These are phyloP conservation scores for Arthroderma sp. DNA, from an alignment of 2,329 filamentous ascomycete species.

Conservation along the genomic window DNA sequence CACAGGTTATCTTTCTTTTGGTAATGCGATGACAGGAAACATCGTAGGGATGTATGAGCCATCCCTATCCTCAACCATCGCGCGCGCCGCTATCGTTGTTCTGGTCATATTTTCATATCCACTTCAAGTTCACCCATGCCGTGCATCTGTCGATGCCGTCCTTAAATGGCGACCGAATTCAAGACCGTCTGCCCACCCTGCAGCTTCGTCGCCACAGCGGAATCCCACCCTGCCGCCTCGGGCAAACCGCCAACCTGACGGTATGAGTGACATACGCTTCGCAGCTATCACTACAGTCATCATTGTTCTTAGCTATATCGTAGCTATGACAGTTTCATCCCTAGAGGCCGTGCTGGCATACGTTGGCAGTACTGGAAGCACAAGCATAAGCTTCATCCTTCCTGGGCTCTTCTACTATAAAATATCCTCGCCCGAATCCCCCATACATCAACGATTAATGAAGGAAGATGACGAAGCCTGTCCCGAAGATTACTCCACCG, in stretches of 20 bases:
- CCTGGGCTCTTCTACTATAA: slow-evolving; percentile 98
- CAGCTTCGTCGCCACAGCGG: slow-evolving; percentile 31
- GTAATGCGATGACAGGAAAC: slow-evolving; percentile 76
- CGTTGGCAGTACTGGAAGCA: slow-evolving; percentile 86
- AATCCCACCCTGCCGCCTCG: slow-evolving; percentile 28
- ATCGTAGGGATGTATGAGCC: slow-evolving; percentile 83
- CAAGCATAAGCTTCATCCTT: slow-evolving; percentile 91
- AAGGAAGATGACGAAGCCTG: slow-evolving; percentile 76
- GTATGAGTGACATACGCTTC: slow-evolving; percentile 79
- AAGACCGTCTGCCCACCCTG: slow-evolving; percentile 20
- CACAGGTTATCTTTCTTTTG: slow-evolving; percentile 91
- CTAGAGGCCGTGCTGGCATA: slow-evolving; percentile 88
- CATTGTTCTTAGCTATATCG: slow-evolving; percentile 70
- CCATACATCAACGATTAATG: slow-evolving; percentile 69
- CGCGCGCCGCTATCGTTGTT: slow-evolving; percentile 86
- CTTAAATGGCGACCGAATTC: slow-evolving; percentile 66
- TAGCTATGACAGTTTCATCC: slow-evolving; percentile 79
- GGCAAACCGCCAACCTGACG: slow-evolving; percentile 15
- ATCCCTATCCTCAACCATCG: slow-evolving; percentile 75
- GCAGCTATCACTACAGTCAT: slow-evolving; percentile 78
- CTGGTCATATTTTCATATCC: slow-evolving; percentile 95
- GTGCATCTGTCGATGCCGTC: slow-evolving; percentile 90
- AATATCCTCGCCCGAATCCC: slow-evolving; percentile 79
- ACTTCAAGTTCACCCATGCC: slow-evolving; percentile 87
- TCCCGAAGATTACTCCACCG: slow-evolving; percentile 39